phyloP scores from a whole-genome alignment of 768 basidiomycete genomes.

The Amylocystis lapponica region DNA sequence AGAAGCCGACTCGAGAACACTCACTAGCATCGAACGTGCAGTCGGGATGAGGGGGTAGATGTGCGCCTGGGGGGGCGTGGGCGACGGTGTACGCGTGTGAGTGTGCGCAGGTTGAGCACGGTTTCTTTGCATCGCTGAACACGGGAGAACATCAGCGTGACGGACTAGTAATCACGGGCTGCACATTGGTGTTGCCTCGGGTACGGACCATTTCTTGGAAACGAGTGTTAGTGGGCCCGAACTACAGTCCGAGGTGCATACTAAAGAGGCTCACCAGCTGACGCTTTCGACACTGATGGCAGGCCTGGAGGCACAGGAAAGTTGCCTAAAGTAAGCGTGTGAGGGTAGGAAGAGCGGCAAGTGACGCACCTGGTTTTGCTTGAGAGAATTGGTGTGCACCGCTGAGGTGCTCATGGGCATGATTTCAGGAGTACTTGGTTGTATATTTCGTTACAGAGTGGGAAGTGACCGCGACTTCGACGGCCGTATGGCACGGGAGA shows the following conservation, averaged over 20 bases:
- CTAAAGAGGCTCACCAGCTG: conserved; percentile 38
- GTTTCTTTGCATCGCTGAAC: conserved; percentile 69
- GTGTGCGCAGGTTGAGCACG: conserved; percentile 71
- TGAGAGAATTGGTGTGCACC: conserved; percentile 16
- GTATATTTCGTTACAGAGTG: no score
- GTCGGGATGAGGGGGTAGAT: conserved; percentile 50
- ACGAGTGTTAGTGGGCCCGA: conserved; percentile 14
- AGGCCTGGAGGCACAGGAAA: conserved; percentile 28
- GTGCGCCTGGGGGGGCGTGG: conserved; percentile 53
- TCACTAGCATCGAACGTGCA: conserved; percentile 72
- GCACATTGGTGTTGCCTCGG: background rate
- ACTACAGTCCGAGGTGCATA: background rate
- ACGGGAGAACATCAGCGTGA: background rate
- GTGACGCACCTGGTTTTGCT: conserved; percentile 27
- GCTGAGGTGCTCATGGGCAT: no score
- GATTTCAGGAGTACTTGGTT: no score
- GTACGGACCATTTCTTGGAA: conserved; percentile 47
- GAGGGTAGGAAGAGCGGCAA: background rate
- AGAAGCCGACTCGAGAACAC: conserved; percentile 5
- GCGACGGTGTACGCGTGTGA: conserved; percentile 66
- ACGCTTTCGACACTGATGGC: conserved; percentile 59
- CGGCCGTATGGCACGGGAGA: no score
- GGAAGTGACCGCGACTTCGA: no score
- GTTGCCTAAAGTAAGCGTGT: background rate
- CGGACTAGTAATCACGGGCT: background rate